Evolutionary conservation across 2,329 filamentous ascomycete species (phyloP).

Genomic region (Thermothelomyces thermophilus): DNA sequence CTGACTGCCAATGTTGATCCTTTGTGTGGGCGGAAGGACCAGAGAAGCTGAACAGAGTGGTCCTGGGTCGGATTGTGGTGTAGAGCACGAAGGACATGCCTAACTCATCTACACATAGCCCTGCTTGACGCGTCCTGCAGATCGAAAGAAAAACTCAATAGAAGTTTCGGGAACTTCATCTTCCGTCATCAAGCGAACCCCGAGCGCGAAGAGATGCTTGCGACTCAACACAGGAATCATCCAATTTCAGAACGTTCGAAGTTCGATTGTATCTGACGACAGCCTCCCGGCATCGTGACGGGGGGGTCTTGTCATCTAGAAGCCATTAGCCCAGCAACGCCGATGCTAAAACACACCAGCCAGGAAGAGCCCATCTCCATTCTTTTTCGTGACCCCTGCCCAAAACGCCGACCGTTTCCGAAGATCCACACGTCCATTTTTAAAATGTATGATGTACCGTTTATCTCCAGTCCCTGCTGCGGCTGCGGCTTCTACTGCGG

Average conservation of each 20-base stretch:
- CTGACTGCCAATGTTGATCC: not conserved
- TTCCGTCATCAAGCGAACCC: too few relatives aligned
- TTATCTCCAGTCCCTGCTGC: constrained; percentile 17
- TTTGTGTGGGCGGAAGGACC: not conserved
- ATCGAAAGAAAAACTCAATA: too few relatives aligned
- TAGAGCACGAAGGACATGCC: not conserved
- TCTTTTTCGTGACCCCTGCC: constrained; percentile 2
- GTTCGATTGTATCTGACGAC: not conserved
- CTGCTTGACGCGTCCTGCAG: too few relatives aligned
- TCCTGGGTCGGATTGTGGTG: not conserved
- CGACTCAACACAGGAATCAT: too few relatives aligned
- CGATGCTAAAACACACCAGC: constrained; percentile 9
- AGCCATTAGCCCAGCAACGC: constrained; percentile 21
- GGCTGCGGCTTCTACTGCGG: constrained; percentile 21
- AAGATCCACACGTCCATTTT: too few relatives aligned
- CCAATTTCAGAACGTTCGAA: not conserved
- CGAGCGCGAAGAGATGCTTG: too few relatives aligned
- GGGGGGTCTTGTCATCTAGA: constrained; percentile 11
- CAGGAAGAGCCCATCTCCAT: constrained; percentile 5
- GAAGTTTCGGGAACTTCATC: too few relatives aligned
- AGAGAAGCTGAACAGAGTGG: not conserved
- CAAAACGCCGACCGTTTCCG: constrained; percentile 11
- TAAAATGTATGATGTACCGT: not conserved
- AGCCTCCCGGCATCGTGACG: not conserved
- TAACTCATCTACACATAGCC: too few relatives aligned